Percentiles rank a stretch among this genome's conserved stretches.
Conservation (phyloP, 257 asterid genomes). For the Nicotiana tabacum region DNA sequence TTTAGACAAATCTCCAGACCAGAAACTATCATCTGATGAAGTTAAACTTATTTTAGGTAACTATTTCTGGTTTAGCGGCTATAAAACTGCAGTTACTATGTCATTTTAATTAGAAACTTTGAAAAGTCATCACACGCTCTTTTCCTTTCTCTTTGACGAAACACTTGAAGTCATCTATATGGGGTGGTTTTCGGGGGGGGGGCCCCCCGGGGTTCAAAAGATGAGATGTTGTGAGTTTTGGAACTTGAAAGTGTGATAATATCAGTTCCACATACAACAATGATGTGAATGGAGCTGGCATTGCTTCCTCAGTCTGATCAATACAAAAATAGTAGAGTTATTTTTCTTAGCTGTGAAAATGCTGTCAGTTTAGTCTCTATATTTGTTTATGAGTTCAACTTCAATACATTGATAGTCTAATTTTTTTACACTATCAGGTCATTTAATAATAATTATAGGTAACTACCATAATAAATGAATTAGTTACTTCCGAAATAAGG, state of each 20-base stretch:
- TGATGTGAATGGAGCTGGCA: background rate
- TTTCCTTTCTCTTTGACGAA: background rate
- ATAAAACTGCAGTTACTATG: background rate
- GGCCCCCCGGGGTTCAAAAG: too few species aligned
- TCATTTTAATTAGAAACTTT: background rate
- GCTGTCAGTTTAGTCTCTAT: too few species aligned
- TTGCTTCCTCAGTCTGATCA: background rate
- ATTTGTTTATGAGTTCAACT: too few species aligned
- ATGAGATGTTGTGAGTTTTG: too few species aligned
- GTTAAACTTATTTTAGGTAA: constrained; percentile 57
- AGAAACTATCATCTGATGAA: constrained; percentile 50
- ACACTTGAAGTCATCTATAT: background rate
- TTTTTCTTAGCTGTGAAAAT: background rate
- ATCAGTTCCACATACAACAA: background rate
- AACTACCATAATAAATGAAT: background rate
- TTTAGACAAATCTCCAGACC: constrained; percentile 52
- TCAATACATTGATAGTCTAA: background rate
- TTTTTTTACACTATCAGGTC: background rate
- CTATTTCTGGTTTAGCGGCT: background rate
- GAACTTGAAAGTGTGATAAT: too few species aligned
- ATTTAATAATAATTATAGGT: background rate
- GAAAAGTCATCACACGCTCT: background rate
- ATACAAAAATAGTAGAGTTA: background rate
- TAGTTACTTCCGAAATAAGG: background rate
- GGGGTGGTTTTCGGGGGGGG: too few species aligned